Percentiles rank a stretch among this genome's conserved stretches.
phyloP scores from a whole-genome alignment of 2,329 filamentous ascomycete species.

The Aspergillus awamori region DNA sequence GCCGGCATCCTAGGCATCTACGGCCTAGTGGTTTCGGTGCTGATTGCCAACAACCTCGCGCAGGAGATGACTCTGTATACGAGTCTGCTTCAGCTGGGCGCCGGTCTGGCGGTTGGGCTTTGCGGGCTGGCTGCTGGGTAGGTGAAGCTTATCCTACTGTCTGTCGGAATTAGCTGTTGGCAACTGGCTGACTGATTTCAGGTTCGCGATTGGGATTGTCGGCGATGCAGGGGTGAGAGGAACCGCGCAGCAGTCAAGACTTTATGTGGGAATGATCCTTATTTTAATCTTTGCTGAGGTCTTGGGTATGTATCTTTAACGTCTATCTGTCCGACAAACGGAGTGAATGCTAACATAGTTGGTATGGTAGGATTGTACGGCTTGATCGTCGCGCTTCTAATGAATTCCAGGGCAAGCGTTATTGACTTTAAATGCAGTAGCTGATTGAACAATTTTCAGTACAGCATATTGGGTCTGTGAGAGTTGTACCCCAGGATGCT shows the following conservation, averaged over 20 bases:
- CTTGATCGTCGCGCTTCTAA: slow-evolving; percentile 10
- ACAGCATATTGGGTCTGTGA: not conserved
- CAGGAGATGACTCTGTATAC: slow-evolving; percentile 75
- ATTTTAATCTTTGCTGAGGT: slow-evolving; percentile 99
- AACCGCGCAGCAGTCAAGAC: slow-evolving; percentile 56
- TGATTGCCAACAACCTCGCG: slow-evolving; percentile 77
- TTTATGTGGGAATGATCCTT: slow-evolving; percentile 97
- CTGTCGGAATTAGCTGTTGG: not conserved
- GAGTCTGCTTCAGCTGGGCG: slow-evolving; percentile 82
- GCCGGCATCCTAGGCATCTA: slow-evolving; percentile 99
- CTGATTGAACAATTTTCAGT: not conserved
- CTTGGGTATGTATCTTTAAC: slow-evolving; percentile 66
- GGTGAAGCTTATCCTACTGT: slow-evolving; percentile 18
- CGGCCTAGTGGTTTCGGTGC: slow-evolving; percentile 82
- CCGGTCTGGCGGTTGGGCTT: slow-evolving; percentile 78
- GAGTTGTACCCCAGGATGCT: too few relatives aligned
- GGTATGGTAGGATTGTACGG: slow-evolving; percentile 7
- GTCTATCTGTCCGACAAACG: not conserved
- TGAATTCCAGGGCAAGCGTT: slow-evolving; percentile 1
- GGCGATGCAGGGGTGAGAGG: slow-evolving; percentile 59
- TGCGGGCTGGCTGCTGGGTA: slow-evolving; percentile 76
- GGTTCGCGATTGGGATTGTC: slow-evolving; percentile 84
- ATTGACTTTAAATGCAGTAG: slow-evolving; percentile 3
- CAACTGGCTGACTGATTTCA: slow-evolving; percentile 24
- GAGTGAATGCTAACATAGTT: not conserved